Evolutionary conservation across 371 early-diverging fungal species (phyloP).

Genomic region (Mortierella sp.): DNA sequence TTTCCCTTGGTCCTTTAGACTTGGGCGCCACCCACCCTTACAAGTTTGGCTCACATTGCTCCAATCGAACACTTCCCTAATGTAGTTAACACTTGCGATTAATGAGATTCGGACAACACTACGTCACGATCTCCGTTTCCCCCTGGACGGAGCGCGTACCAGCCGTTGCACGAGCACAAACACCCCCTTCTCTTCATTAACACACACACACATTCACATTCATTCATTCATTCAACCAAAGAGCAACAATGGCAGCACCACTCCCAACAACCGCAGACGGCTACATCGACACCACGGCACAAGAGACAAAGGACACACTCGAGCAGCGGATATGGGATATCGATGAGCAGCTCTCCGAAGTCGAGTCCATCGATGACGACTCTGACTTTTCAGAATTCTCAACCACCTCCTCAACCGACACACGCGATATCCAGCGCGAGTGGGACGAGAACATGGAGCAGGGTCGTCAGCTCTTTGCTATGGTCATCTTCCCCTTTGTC

Average conservation of each 20-base stretch:
- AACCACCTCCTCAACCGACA: conserved; percentile 43
- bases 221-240: not conserved
- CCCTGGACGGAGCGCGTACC: too few species aligned
- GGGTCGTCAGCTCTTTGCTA: conserved; percentile 65
- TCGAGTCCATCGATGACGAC: conserved; percentile 47
- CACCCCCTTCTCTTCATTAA: not conserved
- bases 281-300: conserved; percentile 43
- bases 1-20: not conserved
- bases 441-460: conserved; percentile 77
- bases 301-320: conserved; percentile 21
- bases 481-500: conserved; percentile 71
- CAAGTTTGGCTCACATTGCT: not conserved
- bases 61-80: not conserved
- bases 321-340: conserved; percentile 50
- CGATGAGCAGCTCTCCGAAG: conserved; percentile 44
- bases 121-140: not conserved
- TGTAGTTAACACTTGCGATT: not conserved
- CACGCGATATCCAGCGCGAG: conserved; percentile 68
- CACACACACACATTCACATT: not conserved
- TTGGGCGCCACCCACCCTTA: not conserved
- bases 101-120: not conserved
- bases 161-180: not conserved
- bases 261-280: conserved; percentile 51
- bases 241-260: conserved; percentile 8
- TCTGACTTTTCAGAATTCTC: conserved; percentile 55